These are phyloP conservation scores for Strigomonas culicis DNA, from an alignment of 208 protist genomes.

Conservation along the genomic window DNA sequence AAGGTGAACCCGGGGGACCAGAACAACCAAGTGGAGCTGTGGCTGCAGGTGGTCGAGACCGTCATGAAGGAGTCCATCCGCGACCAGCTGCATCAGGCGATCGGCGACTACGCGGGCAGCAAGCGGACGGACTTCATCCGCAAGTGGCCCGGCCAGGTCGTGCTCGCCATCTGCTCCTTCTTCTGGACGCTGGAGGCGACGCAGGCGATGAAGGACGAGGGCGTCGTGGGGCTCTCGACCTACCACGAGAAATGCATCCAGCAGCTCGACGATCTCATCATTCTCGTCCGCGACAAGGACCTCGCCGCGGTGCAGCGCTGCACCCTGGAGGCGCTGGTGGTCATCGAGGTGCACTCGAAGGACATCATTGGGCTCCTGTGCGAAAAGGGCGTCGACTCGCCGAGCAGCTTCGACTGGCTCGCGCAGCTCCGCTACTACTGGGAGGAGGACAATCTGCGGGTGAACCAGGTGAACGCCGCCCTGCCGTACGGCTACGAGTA, in stretches of 20 bases:
- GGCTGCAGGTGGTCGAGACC: constrained; percentile 92
- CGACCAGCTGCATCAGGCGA: constrained; percentile 81
- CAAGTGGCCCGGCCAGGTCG: constrained; percentile 92
- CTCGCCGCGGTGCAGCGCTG: constrained; percentile 83
- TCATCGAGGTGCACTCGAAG: constrained; percentile 94
- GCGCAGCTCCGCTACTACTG: constrained; percentile 97
- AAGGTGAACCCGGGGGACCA: constrained; percentile 84
- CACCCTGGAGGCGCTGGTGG: constrained; percentile 92
- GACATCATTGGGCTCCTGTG: constrained; percentile 92
- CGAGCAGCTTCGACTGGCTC: constrained; percentile 95
- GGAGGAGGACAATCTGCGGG: constrained; percentile 82
- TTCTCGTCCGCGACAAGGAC: constrained; percentile 88
- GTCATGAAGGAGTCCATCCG: constrained; percentile 90
- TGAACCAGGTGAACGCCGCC: constrained; percentile 92
- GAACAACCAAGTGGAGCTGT: constrained; percentile 94
- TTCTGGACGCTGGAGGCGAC: constrained; percentile 95
- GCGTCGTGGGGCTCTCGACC: constrained; percentile 76
- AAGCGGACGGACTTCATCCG: constrained; percentile 90
- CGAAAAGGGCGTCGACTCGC: constrained; percentile 88
- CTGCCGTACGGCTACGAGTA: constrained; percentile 97
- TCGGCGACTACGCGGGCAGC: constrained; percentile 74
- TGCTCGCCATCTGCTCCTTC: constrained; percentile 87
- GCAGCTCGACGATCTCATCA: constrained; percentile 91
- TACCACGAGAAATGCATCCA: constrained; percentile 87
- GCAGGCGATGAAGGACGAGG: constrained; percentile 83